A percentile compares a stretch with the other conserved stretches of the same genome.
Evolutionary conservation across 169 alveolate species (phyloP).

Genomic region (Plasmodium fragile): DNA sequence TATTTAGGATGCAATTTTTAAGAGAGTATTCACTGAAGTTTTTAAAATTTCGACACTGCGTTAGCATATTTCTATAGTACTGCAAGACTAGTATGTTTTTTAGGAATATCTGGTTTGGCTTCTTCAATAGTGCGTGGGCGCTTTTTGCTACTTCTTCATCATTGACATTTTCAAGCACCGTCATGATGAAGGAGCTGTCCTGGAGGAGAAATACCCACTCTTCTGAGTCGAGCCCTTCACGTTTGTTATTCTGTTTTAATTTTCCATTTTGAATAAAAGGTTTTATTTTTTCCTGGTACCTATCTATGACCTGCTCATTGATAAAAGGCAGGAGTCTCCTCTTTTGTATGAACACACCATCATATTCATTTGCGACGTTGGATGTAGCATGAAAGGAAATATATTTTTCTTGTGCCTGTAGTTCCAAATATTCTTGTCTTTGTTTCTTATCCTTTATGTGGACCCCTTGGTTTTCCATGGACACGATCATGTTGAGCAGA

Average conservation of each 20-base stretch:
- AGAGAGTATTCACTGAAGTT: constrained; percentile 57
- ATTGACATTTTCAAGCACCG: constrained; percentile 58
- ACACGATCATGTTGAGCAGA: constrained; percentile 81
- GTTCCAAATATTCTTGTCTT: constrained; percentile 59
- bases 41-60: constrained; percentile 33
- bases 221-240: background rate
- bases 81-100: constrained; percentile 60
- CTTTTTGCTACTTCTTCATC: constrained; percentile 12
- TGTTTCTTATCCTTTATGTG: constrained; percentile 70
- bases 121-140: constrained; percentile 8
- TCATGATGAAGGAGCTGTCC: constrained; percentile 46
- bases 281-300: constrained; percentile 58
- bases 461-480: constrained; percentile 87
- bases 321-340: constrained; percentile 41
- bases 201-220: constrained; percentile 47
- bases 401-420: constrained; percentile 52
- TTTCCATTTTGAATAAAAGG: constrained; percentile 40
- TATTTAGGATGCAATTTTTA: constrained; percentile 64
- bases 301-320: constrained; percentile 19
- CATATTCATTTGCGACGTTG: constrained; percentile 17
- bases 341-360: constrained; percentile 63
- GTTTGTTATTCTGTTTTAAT: background rate
- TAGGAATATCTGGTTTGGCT: constrained; percentile 37
- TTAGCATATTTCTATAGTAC: constrained; percentile 71
- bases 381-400: constrained; percentile 58